Evolutionary conservation across 2,329 filamentous ascomycete species (phyloP).

Genomic region (Tolypocladium ovalisporum): DNA sequence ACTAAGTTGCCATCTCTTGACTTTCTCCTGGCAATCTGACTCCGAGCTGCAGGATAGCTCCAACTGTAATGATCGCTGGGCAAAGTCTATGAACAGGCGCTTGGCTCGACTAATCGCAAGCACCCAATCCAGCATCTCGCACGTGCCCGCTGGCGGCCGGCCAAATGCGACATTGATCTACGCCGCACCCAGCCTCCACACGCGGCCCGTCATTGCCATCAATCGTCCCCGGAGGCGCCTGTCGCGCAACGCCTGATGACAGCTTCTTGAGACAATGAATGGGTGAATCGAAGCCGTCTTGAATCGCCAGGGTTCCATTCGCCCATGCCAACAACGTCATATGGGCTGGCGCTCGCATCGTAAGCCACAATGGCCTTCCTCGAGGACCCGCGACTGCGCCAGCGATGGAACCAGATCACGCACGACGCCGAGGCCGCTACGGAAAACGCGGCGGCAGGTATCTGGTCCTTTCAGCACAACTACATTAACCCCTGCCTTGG

Average conservation of each 20-base stretch:
- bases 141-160: background rate
- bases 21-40: background rate
- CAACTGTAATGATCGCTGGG: too few species aligned
- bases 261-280: background rate
- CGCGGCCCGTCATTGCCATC: background rate
- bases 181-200: background rate
- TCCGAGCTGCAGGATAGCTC: too few species aligned
- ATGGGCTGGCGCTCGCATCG: background rate
- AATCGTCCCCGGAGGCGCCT: background rate
- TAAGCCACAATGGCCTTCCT: constrained; percentile 43
- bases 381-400: constrained; percentile 79
- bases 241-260: background rate
- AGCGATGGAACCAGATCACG: constrained; percentile 86
- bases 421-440: constrained; percentile 86
- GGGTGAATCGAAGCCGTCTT: background rate
- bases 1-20: background rate
- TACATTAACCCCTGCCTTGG: constrained; percentile 76
- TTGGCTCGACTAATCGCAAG: background rate
- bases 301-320: background rate
- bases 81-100: too few species aligned
- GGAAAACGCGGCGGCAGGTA: constrained; percentile 79
- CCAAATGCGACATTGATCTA: background rate
- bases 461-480: constrained; percentile 79
- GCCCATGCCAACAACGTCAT: background rate
- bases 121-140: background rate